phyloP scores from a whole-genome alignment of 495 filamentous ascomycete species.

The Penicillium coprophilum region DNA sequence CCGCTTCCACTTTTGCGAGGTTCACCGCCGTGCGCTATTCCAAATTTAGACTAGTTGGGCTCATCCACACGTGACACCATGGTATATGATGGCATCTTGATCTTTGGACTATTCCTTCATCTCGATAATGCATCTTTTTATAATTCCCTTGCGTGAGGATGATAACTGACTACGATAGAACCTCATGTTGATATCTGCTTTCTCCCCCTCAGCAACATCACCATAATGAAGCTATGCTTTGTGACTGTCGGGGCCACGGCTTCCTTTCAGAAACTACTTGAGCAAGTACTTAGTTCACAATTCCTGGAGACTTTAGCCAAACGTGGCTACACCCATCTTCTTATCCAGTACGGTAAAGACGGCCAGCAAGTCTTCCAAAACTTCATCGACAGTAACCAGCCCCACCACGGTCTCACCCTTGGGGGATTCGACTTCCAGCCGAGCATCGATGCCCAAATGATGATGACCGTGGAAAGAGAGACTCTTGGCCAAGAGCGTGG shows the following conservation, averaged over 20 bases:
- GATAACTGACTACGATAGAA: neutral
- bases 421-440: constrained; percentile 64
- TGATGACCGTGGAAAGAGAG: constrained; percentile 39
- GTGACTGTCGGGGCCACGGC: constrained; percentile 93
- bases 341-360: constrained; percentile 74
- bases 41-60: neutral
- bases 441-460: constrained; percentile 59
- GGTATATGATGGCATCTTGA: constrained; percentile 1
- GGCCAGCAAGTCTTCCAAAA: constrained; percentile 47
- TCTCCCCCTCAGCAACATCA: neutral
- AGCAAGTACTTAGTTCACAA: constrained; percentile 56
- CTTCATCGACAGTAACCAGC: constrained; percentile 21
- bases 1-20: constrained; percentile 18
- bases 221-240: constrained; percentile 56
- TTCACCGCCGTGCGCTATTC: constrained; percentile 22
- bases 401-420: constrained; percentile 50
- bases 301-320: constrained; percentile 59
- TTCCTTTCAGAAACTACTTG: constrained; percentile 68
- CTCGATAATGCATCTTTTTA: neutral
- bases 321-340: constrained; percentile 61
- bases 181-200: neutral
- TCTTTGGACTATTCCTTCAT: neutral
- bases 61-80: constrained; percentile 8
- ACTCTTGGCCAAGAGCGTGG: constrained; percentile 46
- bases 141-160: neutral